A percentile compares a stretch with the other conserved stretches of the same genome.
Conservation (phyloP, 495 filamentous ascomycete species). For the Neurospora sp. region DNA sequence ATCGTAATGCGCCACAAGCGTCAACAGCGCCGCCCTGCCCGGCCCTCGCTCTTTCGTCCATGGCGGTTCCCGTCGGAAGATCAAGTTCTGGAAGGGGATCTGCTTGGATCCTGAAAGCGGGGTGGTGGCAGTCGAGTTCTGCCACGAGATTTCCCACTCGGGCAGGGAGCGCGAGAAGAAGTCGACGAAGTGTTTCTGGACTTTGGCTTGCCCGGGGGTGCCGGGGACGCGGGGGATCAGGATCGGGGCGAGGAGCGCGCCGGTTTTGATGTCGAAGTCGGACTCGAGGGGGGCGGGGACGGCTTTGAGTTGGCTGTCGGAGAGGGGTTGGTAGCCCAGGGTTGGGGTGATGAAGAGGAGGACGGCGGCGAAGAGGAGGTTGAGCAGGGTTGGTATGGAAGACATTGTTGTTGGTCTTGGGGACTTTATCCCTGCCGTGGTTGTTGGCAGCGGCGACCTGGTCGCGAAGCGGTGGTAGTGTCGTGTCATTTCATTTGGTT, state of each 20-base stretch:
- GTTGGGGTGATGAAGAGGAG: slow-evolving; percentile 13
- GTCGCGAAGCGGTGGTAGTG: background rate
- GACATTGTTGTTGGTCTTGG: background rate
- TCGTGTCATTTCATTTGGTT: background rate
- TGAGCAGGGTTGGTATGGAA: background rate
- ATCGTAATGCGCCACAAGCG: slow-evolving; percentile 92
- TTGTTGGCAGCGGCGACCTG: background rate
- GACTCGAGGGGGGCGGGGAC: slow-evolving; percentile 47
- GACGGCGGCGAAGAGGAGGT: slow-evolving; percentile 1
- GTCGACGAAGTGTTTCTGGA: slow-evolving; percentile 63
- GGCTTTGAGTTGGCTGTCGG: slow-evolving; percentile 53
- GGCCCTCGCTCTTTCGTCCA: slow-evolving; percentile 40
- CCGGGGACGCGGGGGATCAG: slow-evolving; percentile 75
- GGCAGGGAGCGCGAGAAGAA: slow-evolving; percentile 66
- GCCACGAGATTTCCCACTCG: slow-evolving; percentile 65
- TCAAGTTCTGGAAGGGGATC: slow-evolving; percentile 72
- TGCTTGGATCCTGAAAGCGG: slow-evolving; percentile 53
- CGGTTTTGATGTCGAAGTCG: slow-evolving; percentile 64
- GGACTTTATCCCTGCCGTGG: background rate
- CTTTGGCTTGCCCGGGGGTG: slow-evolving; percentile 54
- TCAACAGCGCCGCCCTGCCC: slow-evolving; percentile 61
- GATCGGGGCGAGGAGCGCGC: slow-evolving; percentile 66
- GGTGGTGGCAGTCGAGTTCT: slow-evolving; percentile 71
- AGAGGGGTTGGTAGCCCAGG: slow-evolving; percentile 57
- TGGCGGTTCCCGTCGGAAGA: slow-evolving; percentile 72